phyloP scores from a whole-genome alignment of 352 stramenopile genomes.

The Blastocystis sp. region DNA sequence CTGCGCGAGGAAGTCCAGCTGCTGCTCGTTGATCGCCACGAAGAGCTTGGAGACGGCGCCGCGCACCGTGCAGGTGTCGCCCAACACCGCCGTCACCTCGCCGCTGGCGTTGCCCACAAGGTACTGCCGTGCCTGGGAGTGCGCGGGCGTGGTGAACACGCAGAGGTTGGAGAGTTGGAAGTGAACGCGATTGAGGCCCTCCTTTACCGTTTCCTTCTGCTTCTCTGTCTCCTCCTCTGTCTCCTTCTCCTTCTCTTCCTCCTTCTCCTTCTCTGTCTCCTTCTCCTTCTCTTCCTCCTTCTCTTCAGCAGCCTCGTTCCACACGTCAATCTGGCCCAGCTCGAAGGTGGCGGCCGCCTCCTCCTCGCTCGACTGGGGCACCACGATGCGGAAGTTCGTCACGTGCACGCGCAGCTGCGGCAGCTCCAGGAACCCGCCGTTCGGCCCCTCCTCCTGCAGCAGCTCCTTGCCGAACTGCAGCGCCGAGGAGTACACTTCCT shows the following conservation, averaged over 20 bases:
- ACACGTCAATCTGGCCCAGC: not conserved
- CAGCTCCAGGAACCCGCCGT: not conserved
- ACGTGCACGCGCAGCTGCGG: not conserved
- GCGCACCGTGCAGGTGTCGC: not conserved
- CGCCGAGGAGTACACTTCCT: not conserved
- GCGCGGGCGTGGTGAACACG: not conserved
- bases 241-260: too few relatives aligned
- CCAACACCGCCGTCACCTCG: not conserved
- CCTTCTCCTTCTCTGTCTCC: too few relatives aligned
- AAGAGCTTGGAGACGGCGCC: not conserved
- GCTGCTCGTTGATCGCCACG: not conserved
- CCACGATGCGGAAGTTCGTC: not conserved
- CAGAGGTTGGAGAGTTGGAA: not conserved
- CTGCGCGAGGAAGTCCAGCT: not conserved
- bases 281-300: too few relatives aligned
- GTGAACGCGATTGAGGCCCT: not conserved
- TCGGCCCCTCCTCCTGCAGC: not conserved
- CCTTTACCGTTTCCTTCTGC: not conserved
- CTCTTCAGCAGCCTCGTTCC: not conserved
- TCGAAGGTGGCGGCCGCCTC: not conserved
- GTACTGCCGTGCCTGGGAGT: not conserved
- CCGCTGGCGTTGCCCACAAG: not conserved
- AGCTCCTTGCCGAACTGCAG: not conserved
- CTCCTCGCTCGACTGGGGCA: not conserved
- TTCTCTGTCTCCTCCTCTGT: too few relatives aligned